Evolutionary conservation across 2,329 filamentous ascomycete species (phyloP).

Genomic region (Arthrobotrys pseudoclavata): DNA sequence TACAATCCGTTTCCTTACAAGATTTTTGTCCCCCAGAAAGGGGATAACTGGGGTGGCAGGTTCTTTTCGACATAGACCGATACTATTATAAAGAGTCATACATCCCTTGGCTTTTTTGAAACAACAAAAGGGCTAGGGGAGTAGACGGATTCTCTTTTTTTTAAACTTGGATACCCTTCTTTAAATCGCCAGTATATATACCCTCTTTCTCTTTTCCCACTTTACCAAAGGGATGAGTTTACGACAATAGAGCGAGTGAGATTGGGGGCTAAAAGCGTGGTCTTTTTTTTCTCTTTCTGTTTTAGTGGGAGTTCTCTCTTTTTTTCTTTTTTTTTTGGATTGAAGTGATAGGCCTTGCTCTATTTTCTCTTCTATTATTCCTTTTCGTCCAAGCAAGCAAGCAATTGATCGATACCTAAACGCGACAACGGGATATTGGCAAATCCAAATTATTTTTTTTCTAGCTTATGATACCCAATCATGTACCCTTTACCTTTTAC

Average conservation of each 20-base stretch:
- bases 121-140: neutral
- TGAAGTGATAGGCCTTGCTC: neutral
- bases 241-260: constrained; percentile 43
- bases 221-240: constrained; percentile 22
- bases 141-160: constrained; percentile 17
- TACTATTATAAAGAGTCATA: constrained; percentile 17
- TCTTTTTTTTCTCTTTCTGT: neutral
- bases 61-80: constrained; percentile 43
- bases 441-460: neutral
- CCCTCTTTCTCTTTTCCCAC: constrained; percentile 8
- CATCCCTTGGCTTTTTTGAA: neutral
- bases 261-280: constrained; percentile 35
- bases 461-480: constrained; percentile 22
- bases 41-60: constrained; percentile 78
- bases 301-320: neutral
- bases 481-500: constrained; percentile 4
- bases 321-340: neutral
- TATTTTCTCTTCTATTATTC: constrained; percentile 2
- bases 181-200: constrained; percentile 27
- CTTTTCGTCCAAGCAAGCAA: neutral
- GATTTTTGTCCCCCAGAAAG: constrained; percentile 87
- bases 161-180: constrained; percentile 27
- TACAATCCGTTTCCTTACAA: constrained; percentile 95
- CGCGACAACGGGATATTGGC: neutral
- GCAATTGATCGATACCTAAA: constrained; percentile 4